Conservation (phyloP, 139 green algal species). For the Astrephomene gubernaculifera region DNA sequence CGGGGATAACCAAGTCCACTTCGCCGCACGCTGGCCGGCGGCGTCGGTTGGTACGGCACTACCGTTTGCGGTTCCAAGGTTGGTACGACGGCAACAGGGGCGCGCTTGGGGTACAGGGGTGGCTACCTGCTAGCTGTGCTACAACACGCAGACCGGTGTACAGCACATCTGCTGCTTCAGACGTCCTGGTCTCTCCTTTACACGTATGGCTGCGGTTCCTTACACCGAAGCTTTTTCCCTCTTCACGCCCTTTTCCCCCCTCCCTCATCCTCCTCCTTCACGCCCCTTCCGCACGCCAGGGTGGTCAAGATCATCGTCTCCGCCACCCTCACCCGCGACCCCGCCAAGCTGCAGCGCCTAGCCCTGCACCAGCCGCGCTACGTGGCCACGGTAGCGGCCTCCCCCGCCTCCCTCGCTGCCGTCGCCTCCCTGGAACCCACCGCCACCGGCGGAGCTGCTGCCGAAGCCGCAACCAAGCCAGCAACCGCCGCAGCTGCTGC, state of each 20-base stretch:
- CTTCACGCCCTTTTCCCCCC: not conserved
- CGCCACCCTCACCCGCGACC: slow-evolving; percentile 93
- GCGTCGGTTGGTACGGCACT: not conserved
- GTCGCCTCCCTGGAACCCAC: slow-evolving; percentile 18
- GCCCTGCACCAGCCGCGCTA: slow-evolving; percentile 83
- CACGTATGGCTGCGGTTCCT: not conserved
- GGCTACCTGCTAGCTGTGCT: too few relatives aligned
- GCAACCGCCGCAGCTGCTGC: too few relatives aligned
- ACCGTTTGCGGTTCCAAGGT: not conserved
- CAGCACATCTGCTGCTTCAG: too few relatives aligned
- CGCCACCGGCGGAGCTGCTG: too few relatives aligned
- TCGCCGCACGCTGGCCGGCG: not conserved
- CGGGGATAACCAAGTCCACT: too few relatives aligned
- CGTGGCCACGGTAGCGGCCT: slow-evolving; percentile 52
- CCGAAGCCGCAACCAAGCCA: too few relatives aligned
- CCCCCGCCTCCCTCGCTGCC: too few relatives aligned
- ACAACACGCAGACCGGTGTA: too few relatives aligned
- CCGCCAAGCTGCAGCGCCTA: slow-evolving; percentile 85
- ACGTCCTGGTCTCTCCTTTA: not conserved
- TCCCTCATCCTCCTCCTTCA: not conserved
- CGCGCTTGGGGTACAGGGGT: too few relatives aligned
- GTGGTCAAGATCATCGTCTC: slow-evolving; percentile 91
- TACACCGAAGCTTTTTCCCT: not conserved
- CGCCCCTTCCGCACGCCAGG: slow-evolving; percentile 8
- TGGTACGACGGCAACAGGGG: not conserved